Conservation (phyloP, 257 asterid species). For the Solanum gandarillasii region DNA sequence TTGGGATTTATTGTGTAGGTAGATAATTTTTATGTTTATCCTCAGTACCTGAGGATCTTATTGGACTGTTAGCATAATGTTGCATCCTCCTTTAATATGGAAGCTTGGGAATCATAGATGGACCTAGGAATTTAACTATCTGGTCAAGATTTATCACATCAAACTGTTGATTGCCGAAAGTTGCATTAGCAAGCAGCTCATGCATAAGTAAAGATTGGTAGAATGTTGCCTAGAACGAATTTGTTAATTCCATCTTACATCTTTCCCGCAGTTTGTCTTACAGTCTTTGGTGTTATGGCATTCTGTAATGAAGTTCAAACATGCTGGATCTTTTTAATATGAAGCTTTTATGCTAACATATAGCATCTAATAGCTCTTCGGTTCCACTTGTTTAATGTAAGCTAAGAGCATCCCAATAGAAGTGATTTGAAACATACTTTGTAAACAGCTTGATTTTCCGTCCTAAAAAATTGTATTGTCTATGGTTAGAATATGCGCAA, state of each 20-base stretch:
- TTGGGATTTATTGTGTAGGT: background rate
- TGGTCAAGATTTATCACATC: background rate
- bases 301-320: background rate
- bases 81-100: background rate
- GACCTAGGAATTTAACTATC: background rate
- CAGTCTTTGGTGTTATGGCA: background rate
- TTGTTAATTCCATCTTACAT: background rate
- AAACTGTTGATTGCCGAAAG: background rate
- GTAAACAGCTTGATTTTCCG: background rate
- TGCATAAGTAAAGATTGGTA: background rate
- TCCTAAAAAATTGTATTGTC: background rate
- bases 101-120: background rate
- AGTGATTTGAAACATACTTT: background rate
- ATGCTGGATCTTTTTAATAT: background rate
- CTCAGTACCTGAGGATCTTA: background rate
- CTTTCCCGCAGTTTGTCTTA: background rate
- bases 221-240: background rate
- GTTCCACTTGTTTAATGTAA: background rate
- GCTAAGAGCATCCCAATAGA: background rate
- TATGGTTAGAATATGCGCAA: background rate
- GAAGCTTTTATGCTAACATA: background rate
- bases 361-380: background rate
- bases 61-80: background rate
- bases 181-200: background rate
- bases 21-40: background rate